phyloP scores from a whole-genome alignment of 495 filamentous ascomycete genomes.

The Podospora pseudopauciseta region DNA sequence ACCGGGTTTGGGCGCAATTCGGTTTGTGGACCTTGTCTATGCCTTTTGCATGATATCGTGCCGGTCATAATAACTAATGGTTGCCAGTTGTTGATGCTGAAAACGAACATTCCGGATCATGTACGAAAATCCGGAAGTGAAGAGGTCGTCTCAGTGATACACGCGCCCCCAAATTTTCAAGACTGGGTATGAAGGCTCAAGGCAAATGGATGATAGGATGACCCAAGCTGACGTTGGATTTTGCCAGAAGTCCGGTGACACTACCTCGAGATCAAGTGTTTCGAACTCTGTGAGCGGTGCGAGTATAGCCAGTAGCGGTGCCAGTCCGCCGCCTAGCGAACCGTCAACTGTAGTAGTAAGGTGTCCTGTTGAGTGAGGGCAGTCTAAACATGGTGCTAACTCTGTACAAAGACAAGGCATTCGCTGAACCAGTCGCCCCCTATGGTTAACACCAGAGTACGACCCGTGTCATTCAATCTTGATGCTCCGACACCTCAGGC shows the following conservation, averaged over 20 bases:
- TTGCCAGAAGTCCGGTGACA: constrained; percentile 37
- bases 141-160: constrained; percentile 81
- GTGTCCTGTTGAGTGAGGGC: neutral
- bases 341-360: constrained; percentile 29
- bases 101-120: constrained; percentile 53
- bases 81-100: constrained; percentile 54
- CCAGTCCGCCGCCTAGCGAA: constrained; percentile 35
- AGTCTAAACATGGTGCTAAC: constrained; percentile 16
- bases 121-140: constrained; percentile 57
- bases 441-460: constrained; percentile 65
- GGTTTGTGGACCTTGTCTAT: constrained; percentile 24
- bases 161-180: constrained; percentile 75
- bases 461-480: constrained; percentile 57
- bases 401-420: constrained; percentile 23
- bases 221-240: constrained; percentile 17
- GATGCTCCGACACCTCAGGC: constrained; percentile 77
- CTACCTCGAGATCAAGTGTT: constrained; percentile 21
- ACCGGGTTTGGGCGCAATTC: constrained; percentile 35
- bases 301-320: constrained; percentile 25
- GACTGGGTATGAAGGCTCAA: constrained; percentile 56
- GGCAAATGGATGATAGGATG: neutral
- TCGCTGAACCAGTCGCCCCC: constrained; percentile 50
- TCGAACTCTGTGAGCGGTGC: constrained; percentile 23
- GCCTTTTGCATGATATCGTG: neutral
- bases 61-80: constrained; percentile 23